Base-by-base conservation (phyloP, 2,329 filamentous ascomycete species). In the Colletotrichum acutatum region DNA sequence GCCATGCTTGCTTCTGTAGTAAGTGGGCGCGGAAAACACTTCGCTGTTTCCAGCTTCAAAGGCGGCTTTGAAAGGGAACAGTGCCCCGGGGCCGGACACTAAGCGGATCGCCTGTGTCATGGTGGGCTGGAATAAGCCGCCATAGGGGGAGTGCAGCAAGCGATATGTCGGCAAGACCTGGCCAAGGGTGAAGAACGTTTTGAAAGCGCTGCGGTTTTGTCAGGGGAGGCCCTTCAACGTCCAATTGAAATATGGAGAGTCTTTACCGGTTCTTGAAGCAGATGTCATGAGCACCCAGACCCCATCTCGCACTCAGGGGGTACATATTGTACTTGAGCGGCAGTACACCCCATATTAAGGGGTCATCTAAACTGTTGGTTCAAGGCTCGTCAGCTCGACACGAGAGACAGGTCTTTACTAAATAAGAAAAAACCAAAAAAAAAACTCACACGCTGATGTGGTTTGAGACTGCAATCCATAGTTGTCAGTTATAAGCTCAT, bases 121-220 rank as follows among this genome's bases (percentile, higher is more conserved):
- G 61, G 94, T 97, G 0, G 96, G 93, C 80, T 99, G 97, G 80
- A 97, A 97, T 58, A 97, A 89, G 8, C 97, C 96, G 69, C 96
- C 97, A 76, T 92, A 86, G 7, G 89, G 85, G 2, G 95, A 98
- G 84, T 98, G 91, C 74, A 90, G 90, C 26, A 89, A 84, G 63
- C 97, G 93, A 82, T 98, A 95, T 7, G 94, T 97, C 8, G 97
- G 97, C 4, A 99, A 88, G 30, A 97, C 94, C 83, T 98, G 96
- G 72, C 97, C 97, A 72, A 94, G 87, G 66, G 89, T 92, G 86
- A 99, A 99, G 88, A 98, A 98, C 28, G 89, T 88, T 5, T 92
- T 90, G 4, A 92, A 83, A 52, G 89, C 80, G 79, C 94, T 96
- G 77, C 24, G 6, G 12, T 5, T 8, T 26, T 19, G 59, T 68